Evolutionary conservation across 352 stramenopile species (phyloP), one percentile per base, ranked within the genome.

Genomic region (Bremia lactucae): DNA sequence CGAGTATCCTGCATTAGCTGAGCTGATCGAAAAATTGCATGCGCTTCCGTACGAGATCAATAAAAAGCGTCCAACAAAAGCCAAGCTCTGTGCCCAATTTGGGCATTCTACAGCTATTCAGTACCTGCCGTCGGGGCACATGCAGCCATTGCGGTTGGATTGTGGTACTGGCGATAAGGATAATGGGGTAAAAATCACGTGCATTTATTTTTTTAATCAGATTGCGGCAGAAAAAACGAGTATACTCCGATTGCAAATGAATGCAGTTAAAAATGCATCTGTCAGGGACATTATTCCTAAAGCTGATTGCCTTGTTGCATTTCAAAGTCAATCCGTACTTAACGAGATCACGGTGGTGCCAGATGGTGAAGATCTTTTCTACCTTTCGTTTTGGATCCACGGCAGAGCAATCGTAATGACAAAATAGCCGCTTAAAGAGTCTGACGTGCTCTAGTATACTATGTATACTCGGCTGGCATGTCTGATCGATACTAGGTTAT

Each of bases 41-140:
- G 73, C 72, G 3, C 42, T 95, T 15, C 74, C 83, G 3, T 86
- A 68, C 38, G 80, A 93, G 43, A 79, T 95, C 54, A 95, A 95
- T 44, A 54, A 47, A 14, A 92, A 91, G 41, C 54, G 58, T 2
- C 50, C 59, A 0, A 35, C 57, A 6, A 51, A 49, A 0, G 55
- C 59, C 15, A 58, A 69, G 15, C 41, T 88, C 10, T 89, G 74
- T 46, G 71, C 79, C 1, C 72, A 82, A 39, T 87, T 88, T 42
- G 56, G 72, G 3, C 75, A 78, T 34, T 80, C 53, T 18, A 84
- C 74, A 18, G 65, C 63, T 6, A 20, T 88, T 2, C 59, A 86
- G 2, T 55, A 78, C 6, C 22, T 88, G 5, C 40, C 58, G 23
- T 14, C 36, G 0, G 65, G 69, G 8, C 59, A 84, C 2, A 14